Percentiles rank a stretch among this genome's conserved stretches.
Evolutionary conservation across 1,139 yeast species (phyloP).

Genomic region (Wickerhamiella infanticola): DNA sequence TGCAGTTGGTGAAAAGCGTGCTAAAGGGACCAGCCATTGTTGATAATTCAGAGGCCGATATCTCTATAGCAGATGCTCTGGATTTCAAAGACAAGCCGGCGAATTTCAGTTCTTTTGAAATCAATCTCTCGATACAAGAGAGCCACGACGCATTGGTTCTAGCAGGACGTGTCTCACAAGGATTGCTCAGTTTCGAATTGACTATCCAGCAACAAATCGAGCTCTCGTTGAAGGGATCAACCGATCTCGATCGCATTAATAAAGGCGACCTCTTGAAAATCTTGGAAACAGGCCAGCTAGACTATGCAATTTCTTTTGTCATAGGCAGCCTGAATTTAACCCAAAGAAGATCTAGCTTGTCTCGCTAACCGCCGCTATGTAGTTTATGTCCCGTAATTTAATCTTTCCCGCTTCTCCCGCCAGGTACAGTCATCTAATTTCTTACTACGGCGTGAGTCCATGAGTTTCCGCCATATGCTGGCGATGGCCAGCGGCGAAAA

Average conservation of each 20-base stretch:
- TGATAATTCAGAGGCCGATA: conserved; percentile 9
- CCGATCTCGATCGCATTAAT: conserved; percentile 4
- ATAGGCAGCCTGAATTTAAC: not conserved
- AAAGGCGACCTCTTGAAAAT: conserved; percentile 6
- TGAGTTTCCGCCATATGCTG: conserved; percentile 6
- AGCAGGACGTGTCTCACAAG: not conserved
- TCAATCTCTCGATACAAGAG: conserved; percentile 5
- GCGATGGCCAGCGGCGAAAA: conserved; percentile 11
- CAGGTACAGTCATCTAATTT: no score
- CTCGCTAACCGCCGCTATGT: no score
- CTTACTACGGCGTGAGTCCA: not conserved
- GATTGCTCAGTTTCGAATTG: not conserved
- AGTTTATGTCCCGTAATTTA: no score
- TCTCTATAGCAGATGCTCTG: conserved; percentile 15
- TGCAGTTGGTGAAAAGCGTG: conserved; percentile 6
- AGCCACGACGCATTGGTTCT: not conserved
- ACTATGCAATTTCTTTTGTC: conserved; percentile 9
- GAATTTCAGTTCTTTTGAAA: conserved; percentile 4
- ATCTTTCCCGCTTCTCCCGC: no score
- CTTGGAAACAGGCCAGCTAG: conserved; percentile 6
- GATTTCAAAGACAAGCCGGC: conserved; percentile 10
- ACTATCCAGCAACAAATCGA: not conserved
- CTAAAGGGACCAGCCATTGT: conserved; percentile 8
- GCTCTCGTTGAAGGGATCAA: not conserved
- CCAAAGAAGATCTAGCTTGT: not conserved